These are phyloP conservation scores for Diaporthe citriasiana DNA, from an alignment of 2,329 filamentous ascomycete species.

Conservation along the genomic window DNA sequence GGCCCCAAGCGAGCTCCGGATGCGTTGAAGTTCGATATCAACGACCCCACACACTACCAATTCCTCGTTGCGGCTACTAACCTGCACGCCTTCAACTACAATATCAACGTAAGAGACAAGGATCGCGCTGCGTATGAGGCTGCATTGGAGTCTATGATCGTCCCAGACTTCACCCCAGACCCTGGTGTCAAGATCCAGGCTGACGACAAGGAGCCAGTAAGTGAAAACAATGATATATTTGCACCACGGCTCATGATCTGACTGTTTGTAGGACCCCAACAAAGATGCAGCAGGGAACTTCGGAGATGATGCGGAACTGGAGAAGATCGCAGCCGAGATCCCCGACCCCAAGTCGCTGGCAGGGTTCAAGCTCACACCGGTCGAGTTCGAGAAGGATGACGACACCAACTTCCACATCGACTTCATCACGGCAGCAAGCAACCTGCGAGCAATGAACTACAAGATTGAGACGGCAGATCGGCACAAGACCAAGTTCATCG, in stretches of 20 bases:
- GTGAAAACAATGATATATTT: conserved; percentile 47
- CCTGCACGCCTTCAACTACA: conserved; percentile 97
- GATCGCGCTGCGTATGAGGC: conserved; percentile 81
- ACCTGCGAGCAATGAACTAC: conserved; percentile 97
- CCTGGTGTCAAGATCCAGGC: conserved; percentile 96
- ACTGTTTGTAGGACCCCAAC: conserved; percentile 78
- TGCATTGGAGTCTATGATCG: conserved; percentile 91
- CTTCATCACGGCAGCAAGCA: conserved; percentile 98
- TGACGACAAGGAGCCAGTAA: conserved; percentile 89
- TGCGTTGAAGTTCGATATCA: conserved; percentile 87
- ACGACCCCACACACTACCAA: conserved; percentile 87
- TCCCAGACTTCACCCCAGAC: conserved; percentile 94
- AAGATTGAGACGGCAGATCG: conserved; percentile 93
- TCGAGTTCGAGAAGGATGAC: conserved; percentile 98
- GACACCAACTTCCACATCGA: conserved; percentile 99
- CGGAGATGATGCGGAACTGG: conserved; percentile 82
- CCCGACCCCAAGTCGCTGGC: conserved; percentile 85
- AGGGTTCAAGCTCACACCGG: conserved; percentile 89
- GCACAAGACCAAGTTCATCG: conserved; percentile 99
- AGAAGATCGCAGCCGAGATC: conserved; percentile 78
- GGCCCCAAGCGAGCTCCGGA: conserved; percentile 97
- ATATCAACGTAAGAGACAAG: conserved; percentile 86
- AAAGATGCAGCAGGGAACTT: conserved; percentile 68
- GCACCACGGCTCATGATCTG: conserved; percentile 5
- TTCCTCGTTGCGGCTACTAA: conserved; percentile 92